Conservation (phyloP, 306 rosid species). For the Lablab purpureus region DNA sequence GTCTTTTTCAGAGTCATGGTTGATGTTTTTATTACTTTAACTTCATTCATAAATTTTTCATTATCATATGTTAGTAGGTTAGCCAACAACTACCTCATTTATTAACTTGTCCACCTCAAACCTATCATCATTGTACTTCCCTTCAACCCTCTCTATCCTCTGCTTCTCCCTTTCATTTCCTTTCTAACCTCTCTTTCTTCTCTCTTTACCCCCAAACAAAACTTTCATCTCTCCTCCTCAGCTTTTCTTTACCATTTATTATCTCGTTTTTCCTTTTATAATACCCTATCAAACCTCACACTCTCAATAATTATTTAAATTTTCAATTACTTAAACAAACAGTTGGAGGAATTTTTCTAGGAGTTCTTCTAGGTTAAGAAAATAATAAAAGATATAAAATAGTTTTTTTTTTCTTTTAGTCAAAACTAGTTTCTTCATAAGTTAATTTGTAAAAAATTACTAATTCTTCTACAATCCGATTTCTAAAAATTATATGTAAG, state of each 20-base stretch:
- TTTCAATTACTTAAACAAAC: too few species aligned
- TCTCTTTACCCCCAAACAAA: background rate
- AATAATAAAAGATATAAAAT: too few species aligned
- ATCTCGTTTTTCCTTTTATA: background rate
- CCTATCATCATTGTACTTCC: background rate
- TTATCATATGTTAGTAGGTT: background rate
- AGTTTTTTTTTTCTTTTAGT: too few species aligned
- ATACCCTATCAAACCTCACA: too few species aligned
- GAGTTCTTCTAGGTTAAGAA: too few species aligned
- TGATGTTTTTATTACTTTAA: background rate
- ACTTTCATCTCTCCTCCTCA: too few species aligned
- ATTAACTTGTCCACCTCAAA: background rate
- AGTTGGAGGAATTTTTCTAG: too few species aligned
- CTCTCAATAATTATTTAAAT: too few species aligned
- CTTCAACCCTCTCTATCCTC: background rate
- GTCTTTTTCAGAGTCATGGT: background rate
- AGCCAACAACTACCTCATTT: background rate
- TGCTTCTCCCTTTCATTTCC: background rate
- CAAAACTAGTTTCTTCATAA: too few species aligned
- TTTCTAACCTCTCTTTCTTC: background rate
- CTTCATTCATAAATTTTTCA: background rate
- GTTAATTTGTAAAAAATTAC: too few species aligned
- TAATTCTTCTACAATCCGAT: too few species aligned
- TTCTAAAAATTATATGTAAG: too few species aligned
- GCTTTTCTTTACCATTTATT: background rate